Evolutionary conservation across 257 asterid genomes (phyloP).

Genomic region (Mentha longifolia): DNA sequence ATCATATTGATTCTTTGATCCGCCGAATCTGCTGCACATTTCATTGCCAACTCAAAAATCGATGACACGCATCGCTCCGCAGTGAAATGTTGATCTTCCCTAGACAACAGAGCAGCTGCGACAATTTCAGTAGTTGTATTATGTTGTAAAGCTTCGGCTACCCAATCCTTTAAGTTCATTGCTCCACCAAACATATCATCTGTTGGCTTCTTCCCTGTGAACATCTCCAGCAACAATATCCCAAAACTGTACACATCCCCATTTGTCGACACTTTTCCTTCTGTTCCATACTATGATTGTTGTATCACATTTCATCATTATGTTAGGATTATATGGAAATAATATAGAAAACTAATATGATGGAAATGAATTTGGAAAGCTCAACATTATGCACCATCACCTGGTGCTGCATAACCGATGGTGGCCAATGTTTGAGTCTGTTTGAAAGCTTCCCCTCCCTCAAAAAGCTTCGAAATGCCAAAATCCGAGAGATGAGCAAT

Average conservation of each 20-base stretch:
- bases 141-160: background rate
- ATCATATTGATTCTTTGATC: background rate
- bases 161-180: background rate
- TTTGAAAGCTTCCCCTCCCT: slow-evolving; percentile 28
- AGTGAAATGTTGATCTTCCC: background rate
- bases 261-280: background rate
- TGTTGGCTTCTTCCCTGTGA: background rate
- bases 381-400: background rate
- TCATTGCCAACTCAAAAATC: too few species aligned
- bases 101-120: background rate
- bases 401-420: slow-evolving; percentile 36
- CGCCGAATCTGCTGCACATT: background rate
- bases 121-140: background rate
- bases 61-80: background rate
- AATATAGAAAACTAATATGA: background rate
- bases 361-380: background rate
- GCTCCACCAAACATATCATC: background rate
- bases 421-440: slow-evolving; percentile 29
- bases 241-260: background rate
- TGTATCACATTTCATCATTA: background rate
- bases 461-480: slow-evolving; percentile 36
- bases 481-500: slow-evolving; percentile 37
- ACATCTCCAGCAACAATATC: background rate
- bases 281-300: background rate
- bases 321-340: background rate